phyloP scores from a whole-genome alignment of 2,329 filamentous ascomycete genomes.

The Diaporthe sp. region DNA sequence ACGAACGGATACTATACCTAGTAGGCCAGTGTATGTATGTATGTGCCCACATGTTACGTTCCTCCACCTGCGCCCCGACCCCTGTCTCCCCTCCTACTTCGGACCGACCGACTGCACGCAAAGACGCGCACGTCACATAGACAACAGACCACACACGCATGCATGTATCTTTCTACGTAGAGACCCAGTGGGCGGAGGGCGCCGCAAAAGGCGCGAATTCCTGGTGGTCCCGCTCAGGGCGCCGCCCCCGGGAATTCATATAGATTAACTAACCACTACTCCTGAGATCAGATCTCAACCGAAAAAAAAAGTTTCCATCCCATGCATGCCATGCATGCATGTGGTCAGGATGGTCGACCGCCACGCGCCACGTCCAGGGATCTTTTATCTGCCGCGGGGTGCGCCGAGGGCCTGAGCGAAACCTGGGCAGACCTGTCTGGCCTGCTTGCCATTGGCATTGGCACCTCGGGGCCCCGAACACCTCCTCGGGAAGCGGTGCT shows the following conservation, averaged over 20 bases:
- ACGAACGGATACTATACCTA: background rate
- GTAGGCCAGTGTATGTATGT: background rate
- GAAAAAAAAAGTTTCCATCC: background rate
- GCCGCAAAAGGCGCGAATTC: background rate
- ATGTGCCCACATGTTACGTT: background rate
- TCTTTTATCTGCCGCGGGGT: constrained; percentile 3
- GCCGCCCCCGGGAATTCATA: background rate
- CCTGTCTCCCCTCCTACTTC: background rate
- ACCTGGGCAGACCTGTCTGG: background rate
- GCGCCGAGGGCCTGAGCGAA: constrained; percentile 18
- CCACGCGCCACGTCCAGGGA: background rate
- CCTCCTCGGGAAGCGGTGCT: background rate
- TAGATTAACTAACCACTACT: background rate
- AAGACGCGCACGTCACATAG: constrained; percentile 5
- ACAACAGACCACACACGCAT: background rate
- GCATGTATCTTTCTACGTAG: too few species aligned
- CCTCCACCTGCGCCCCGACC: background rate
- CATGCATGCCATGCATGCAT: background rate
- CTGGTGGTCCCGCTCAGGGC: background rate
- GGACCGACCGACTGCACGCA: constrained; percentile 23
- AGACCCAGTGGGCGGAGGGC: background rate
- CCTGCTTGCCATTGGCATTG: background rate
- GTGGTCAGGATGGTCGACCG: background rate
- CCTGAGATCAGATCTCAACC: constrained; percentile 12
- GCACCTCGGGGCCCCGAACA: background rate